phyloP scores from a whole-genome alignment of 805 yeast genomes.

The Wickerhamiella azyma region DNA sequence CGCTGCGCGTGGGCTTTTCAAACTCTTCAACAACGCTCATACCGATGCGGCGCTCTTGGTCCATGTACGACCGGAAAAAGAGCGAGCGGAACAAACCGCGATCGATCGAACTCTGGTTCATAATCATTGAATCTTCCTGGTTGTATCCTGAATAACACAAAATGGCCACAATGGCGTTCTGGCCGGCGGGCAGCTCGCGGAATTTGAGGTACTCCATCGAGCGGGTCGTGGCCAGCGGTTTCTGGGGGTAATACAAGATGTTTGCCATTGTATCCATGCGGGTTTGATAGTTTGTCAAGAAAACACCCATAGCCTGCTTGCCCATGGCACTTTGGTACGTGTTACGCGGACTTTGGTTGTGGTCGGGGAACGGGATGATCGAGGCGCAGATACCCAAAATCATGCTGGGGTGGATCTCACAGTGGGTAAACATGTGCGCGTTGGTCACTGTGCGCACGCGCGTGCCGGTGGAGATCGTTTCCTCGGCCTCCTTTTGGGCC shows the following conservation, averaged over 20 bases:
- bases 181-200: constrained; percentile 98
- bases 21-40: constrained; percentile 97
- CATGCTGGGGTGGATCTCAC: constrained; percentile 99
- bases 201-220: constrained; percentile 95
- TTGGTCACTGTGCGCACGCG: constrained; percentile 55
- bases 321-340: constrained; percentile 99
- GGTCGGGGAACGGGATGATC: constrained; percentile 98
- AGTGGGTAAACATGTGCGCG: constrained; percentile 82
- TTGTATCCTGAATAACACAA: constrained; percentile 97
- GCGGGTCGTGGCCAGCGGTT: constrained; percentile 94
- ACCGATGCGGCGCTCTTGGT: constrained; percentile 95
- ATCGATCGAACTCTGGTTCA: constrained; percentile 97
- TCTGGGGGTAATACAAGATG: constrained; percentile 92
- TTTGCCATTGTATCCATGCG: constrained; percentile 99
- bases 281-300: constrained; percentile 83
- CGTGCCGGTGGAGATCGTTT: constrained; percentile 56
- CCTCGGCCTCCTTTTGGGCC: constrained; percentile 26
- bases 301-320: constrained; percentile 99
- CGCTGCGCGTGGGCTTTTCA: constrained; percentile 91
- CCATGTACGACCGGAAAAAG: constrained; percentile 96
- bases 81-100: constrained; percentile 91
- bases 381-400: constrained; percentile 97
- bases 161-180: constrained; percentile 96
- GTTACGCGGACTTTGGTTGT: constrained; percentile 98
- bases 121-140: constrained; percentile 99